Conservation (phyloP, 768 basidiomycete species). For the Auriscalpium microsporum region DNA sequence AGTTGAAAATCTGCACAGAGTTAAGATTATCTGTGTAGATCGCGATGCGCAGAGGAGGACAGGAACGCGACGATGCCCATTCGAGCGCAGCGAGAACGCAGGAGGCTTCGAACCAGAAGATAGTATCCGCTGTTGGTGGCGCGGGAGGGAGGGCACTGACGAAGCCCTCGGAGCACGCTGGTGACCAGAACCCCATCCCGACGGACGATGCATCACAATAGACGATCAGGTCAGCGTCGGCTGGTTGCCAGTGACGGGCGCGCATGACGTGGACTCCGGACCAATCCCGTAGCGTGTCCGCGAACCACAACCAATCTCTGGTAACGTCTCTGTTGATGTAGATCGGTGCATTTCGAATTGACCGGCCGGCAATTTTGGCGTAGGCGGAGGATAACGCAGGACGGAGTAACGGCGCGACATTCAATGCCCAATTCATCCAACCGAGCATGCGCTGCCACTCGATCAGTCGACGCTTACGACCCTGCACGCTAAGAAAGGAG, state of each 20-base stretch:
- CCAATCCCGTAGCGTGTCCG: slow-evolving; percentile 8
- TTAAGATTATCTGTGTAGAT: slow-evolving; percentile 21
- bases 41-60: slow-evolving; percentile 3
- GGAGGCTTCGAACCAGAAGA: slow-evolving; percentile 7
- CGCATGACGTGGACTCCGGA: slow-evolving; percentile 6
- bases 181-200: slow-evolving; percentile 18
- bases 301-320: slow-evolving; percentile 27
- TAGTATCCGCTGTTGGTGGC: not conserved
- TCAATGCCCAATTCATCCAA: slow-evolving; percentile 16
- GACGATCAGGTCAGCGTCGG: slow-evolving; percentile 6
- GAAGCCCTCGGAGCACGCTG: not conserved
- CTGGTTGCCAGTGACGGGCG: slow-evolving; percentile 4
- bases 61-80: not conserved
- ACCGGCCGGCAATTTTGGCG: slow-evolving; percentile 24
- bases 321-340: slow-evolving; percentile 23
- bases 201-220: slow-evolving; percentile 17
- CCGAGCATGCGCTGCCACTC: too few species aligned
- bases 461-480: not conserved
- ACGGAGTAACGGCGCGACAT: slow-evolving; percentile 25
- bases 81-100: slow-evolving; percentile 4
- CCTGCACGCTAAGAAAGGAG: not conserved
- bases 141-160: not conserved
- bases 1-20: slow-evolving; percentile 19
- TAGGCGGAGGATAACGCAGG: slow-evolving; percentile 25
- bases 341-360: slow-evolving; percentile 4